Conservation (phyloP, 257 asterid species). For the Jasminum sambac region DNA sequence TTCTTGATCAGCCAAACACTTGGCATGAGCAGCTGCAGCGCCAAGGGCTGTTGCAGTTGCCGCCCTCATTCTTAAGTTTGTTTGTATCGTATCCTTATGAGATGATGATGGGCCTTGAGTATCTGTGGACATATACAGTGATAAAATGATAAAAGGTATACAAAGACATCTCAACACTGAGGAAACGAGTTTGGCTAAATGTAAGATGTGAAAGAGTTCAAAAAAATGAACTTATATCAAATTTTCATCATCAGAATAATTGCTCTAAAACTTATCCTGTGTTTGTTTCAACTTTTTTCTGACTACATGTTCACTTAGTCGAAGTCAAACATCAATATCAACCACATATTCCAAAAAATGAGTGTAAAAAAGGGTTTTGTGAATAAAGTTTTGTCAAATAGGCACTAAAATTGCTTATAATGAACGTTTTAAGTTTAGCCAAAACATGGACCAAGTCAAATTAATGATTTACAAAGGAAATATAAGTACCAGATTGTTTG, state of each 20-base stretch:
- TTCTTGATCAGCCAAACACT: constrained; percentile 87
- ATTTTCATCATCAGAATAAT: neutral
- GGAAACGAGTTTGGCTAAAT: neutral
- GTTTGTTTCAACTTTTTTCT: too few species aligned
- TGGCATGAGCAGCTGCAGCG: constrained; percentile 91
- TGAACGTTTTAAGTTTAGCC: neutral
- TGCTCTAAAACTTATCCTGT: too few species aligned
- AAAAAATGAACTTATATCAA: neutral
- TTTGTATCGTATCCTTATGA: constrained; percentile 53
- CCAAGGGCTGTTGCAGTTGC: constrained; percentile 91
- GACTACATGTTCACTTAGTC: too few species aligned
- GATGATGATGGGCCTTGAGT: constrained; percentile 34
- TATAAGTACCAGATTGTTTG: constrained; percentile 51
- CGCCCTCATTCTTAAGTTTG: constrained; percentile 71
- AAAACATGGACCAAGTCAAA: neutral
- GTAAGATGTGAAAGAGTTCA: too few species aligned
- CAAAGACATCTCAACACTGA: constrained; percentile 7
- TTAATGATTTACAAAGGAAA: neutral
- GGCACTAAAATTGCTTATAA: neutral
- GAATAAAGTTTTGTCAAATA: too few species aligned
- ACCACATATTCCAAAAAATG: too few species aligned
- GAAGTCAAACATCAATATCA: too few species aligned
- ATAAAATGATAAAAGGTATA: constrained; percentile 7
- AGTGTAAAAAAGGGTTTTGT: too few species aligned
- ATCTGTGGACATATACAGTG: constrained; percentile 35